These are phyloP conservation scores for Dioszegia aurantiaca DNA, from an alignment of 768 basidiomycete species.

Conservation along the genomic window DNA sequence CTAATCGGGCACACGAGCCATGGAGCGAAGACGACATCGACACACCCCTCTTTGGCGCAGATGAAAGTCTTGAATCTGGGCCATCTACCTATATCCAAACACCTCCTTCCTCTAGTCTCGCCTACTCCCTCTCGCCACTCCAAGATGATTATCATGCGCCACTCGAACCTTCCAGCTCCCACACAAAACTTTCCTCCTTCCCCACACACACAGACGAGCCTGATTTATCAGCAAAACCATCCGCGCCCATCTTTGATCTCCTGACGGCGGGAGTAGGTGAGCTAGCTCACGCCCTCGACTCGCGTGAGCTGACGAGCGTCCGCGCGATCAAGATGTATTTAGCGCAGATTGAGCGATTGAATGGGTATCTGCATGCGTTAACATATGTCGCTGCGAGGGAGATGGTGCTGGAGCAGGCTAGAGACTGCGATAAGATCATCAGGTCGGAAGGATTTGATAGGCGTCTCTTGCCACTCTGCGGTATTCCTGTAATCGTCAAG, in stretches of 20 bases:
- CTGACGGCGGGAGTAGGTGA: constrained; percentile 16
- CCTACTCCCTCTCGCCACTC: constrained; percentile 4
- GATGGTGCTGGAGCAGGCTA: constrained; percentile 18
- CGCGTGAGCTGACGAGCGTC: constrained; percentile 18
- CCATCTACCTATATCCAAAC: constrained; percentile 12
- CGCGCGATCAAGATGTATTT: constrained; percentile 20
- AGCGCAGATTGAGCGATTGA: constrained; percentile 21
- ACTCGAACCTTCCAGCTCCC: not conserved
- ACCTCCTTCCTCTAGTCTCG: not conserved
- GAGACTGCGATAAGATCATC: constrained; percentile 17
- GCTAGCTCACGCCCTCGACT: constrained; percentile 18
- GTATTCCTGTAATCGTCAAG: constrained; percentile 25
- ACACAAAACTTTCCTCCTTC: not conserved
- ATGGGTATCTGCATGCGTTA: constrained; percentile 22
- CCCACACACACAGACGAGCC: not conserved
- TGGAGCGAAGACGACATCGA: not conserved
- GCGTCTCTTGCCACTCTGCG: constrained; percentile 16
- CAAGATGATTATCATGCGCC: not conserved
- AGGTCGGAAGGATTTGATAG: constrained; percentile 12
- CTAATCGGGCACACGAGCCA: not conserved
- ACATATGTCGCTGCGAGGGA: constrained; percentile 24
- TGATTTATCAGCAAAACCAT: not conserved
- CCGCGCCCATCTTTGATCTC: constrained; percentile 14
- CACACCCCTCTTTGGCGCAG: not conserved
- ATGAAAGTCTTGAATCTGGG: constrained; percentile 3